phyloP scores from a whole-genome alignment of 306 rosid species.

The Prunus mume region DNA sequence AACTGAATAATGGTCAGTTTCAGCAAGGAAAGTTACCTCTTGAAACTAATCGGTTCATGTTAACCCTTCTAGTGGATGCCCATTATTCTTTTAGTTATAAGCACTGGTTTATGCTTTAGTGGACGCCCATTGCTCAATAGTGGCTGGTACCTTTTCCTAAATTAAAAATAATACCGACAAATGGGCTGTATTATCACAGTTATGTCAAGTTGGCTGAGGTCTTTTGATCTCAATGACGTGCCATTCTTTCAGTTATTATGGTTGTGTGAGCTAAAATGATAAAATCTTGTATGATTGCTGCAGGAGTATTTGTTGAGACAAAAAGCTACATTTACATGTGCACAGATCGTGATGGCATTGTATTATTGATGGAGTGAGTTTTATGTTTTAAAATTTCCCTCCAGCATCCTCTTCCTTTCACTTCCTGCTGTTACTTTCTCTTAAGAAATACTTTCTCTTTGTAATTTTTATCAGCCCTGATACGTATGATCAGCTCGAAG shows the following conservation, averaged over 20 bases:
- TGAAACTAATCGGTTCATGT: no score
- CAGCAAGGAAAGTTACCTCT: no score
- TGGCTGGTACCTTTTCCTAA: no score
- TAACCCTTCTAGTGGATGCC: no score
- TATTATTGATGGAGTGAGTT: slow-evolving; percentile 88
- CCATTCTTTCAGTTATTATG: not conserved
- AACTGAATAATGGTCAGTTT: no score
- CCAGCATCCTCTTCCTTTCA: not conserved
- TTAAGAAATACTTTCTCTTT: slow-evolving; percentile 16
- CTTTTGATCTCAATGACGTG: not conserved
- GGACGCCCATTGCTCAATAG: no score
- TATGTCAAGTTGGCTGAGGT: slow-evolving; percentile 1
- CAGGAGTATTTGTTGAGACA: slow-evolving; percentile 65
- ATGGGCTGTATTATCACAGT: not conserved
- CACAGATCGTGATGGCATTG: slow-evolving; percentile 77
- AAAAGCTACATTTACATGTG: slow-evolving; percentile 79
- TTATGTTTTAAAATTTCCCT: not conserved
- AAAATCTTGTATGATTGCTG: slow-evolving; percentile 26
- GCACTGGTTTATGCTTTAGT: no score
- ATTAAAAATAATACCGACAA: not conserved
- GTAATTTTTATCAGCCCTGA: slow-evolving; percentile 53
- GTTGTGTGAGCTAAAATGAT: slow-evolving; percentile 5
- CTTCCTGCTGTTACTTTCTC: slow-evolving; percentile 10
- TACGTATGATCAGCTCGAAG: slow-evolving; percentile 77
- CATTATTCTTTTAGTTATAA: no score